A percentile compares a stretch with the other conserved stretches of the same genome.
Evolutionary conservation across 345 rosid species (phyloP).

Genomic region (Nephelium lappaceum): DNA sequence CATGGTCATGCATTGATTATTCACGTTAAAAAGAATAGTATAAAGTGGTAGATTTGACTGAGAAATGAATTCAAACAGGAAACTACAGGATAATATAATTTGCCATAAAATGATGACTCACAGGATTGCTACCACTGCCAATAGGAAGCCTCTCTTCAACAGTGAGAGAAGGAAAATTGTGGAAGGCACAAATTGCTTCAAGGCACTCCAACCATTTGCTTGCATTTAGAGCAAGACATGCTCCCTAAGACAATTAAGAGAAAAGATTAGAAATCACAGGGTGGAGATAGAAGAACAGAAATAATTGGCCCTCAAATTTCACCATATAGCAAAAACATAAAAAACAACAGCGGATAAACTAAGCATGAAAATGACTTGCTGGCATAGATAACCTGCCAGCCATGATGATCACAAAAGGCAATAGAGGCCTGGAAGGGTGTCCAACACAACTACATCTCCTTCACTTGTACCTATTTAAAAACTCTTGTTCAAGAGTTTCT

Average conservation of each 20-base stretch:
- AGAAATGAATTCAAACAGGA: constrained; percentile 3
- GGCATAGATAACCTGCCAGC: neutral
- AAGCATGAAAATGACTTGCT: neutral
- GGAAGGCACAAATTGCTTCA: constrained; percentile 65
- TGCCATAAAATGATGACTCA: constrained; percentile 40
- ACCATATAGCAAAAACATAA: constrained; percentile 5
- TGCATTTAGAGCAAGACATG: constrained; percentile 83
- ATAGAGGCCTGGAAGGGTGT: neutral
- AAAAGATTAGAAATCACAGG: constrained; percentile 1
- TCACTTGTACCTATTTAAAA: too few relatives aligned
- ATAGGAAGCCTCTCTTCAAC: constrained; percentile 86
- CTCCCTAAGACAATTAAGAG: constrained; percentile 61
- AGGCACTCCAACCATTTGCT: constrained; percentile 85
- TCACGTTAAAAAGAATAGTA: neutral
- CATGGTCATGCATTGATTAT: constrained; percentile 1
- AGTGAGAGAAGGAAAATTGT: constrained; percentile 58
- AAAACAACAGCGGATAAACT: neutral
- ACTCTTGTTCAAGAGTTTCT: neutral
- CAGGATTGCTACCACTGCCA: constrained; percentile 98
- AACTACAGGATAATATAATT: neutral
- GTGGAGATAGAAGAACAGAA: neutral
- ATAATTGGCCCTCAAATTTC: neutral
- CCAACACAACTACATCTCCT: neutral
- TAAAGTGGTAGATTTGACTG: constrained; percentile 2
- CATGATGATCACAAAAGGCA: neutral